Base-by-base conservation (phyloP, 2,329 filamentous ascomycete species). In the Ophiostoma tasmaniense region DNA sequence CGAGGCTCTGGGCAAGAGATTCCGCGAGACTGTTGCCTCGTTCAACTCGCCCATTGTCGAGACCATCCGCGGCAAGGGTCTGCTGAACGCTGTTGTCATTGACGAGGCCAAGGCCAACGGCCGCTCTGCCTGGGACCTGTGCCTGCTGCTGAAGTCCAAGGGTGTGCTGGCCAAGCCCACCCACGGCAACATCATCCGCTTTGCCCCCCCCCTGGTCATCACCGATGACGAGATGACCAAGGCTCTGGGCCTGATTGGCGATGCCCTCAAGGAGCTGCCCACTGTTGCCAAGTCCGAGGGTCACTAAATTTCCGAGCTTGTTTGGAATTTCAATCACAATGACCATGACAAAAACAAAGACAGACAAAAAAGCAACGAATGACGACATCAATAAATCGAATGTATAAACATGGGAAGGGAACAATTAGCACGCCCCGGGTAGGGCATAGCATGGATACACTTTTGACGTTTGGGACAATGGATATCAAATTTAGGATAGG, bases 101-200 rank as follows among this genome's bases (percentile, higher is more conserved):
- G 93, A 99, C 76, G 94, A 99, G 81, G 84, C 84, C 68, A 90
- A 92, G 79, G 90, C 93, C 33, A 88, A 88, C 70, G 94, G 94
- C 59, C 90, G 93, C 78, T 90, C 89, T 66, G 95, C 95, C 11
- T 99, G 95, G 95, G 94, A 99, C 80, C 82, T 99, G 73, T 99
- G 95, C 80, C 87, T 99, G 83, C 80, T 98, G 76, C 87, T 97
- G 82, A 98, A 98, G 84, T 87, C 90, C 79, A 98, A 97, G 85
- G 95, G 95, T 70, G 82, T 99, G 69, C 79, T 99, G 85, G 95
- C 95, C 75, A 99, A 99, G 86, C 95, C 95, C 37, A 99, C 95
- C 7, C 95, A 99, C 80, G 90, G 96, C 76, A 97, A 98, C 80
- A 98, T 99, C 78, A 99, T 99, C 78, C 91, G 95, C 70, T 90